Percentiles rank a stretch among this genome's conserved stretches.
phyloP scores from a whole-genome alignment of 1,139 yeast genomes.

The Blastobotrys ciferrii region DNA sequence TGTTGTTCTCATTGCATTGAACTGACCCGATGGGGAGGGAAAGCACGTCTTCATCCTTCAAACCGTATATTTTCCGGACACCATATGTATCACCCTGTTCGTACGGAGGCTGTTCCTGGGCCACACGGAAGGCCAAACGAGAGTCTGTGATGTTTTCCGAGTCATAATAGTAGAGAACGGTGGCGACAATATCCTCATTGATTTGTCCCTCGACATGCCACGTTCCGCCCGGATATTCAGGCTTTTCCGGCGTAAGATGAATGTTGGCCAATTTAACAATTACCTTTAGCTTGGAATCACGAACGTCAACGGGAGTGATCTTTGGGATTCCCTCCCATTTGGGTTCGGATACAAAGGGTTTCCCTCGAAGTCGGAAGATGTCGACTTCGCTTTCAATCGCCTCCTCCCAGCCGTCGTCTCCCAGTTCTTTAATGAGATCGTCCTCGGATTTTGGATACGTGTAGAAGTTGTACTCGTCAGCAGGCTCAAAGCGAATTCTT shows the following conservation, averaged over 20 bases:
- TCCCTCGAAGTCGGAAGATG: background rate
- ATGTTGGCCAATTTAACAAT: constrained; percentile 46
- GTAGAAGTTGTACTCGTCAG: background rate
- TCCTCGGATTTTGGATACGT: background rate
- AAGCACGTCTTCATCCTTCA: constrained; percentile 37
- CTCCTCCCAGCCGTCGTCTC: background rate
- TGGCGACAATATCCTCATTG: constrained; percentile 47
- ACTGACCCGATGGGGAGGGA: constrained; percentile 33
- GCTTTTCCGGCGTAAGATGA: constrained; percentile 41
- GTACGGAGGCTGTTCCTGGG: constrained; percentile 25
- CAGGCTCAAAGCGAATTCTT: background rate
- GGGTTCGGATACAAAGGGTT: background rate
- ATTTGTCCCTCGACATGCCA: constrained; percentile 50
- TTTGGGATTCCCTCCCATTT: background rate
- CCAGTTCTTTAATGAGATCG: background rate
- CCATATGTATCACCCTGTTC: constrained; percentile 40
- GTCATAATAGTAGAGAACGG: constrained; percentile 46
- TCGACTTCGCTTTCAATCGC: background rate
- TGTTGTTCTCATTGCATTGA: constrained; percentile 34
- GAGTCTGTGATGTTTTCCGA: constrained; percentile 44
- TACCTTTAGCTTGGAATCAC: constrained; percentile 34
- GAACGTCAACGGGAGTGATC: background rate
- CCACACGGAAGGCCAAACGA: constrained; percentile 37
- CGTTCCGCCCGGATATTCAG: constrained; percentile 43
- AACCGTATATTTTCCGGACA: constrained; percentile 35